These are phyloP conservation scores for Penicillium sp. DNA, from an alignment of 2,329 filamentous ascomycete species.

Conservation along the genomic window DNA sequence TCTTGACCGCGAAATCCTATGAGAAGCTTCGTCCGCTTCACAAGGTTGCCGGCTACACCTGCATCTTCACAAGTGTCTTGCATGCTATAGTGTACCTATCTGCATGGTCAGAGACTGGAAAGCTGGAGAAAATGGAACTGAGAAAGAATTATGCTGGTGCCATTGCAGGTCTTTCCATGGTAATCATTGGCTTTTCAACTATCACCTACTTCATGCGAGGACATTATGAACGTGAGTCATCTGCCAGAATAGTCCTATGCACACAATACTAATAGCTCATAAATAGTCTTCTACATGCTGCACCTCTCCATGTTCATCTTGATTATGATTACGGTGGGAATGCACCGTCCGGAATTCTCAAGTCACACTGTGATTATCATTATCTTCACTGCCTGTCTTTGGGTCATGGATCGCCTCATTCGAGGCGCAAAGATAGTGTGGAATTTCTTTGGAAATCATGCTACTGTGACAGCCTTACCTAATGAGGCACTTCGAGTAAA, in stretches of 20 bases:
- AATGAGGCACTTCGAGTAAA: conserved; percentile 57
- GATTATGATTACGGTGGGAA: conserved; percentile 9
- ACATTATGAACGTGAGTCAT: conserved; percentile 29
- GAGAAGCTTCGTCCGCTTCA: conserved; percentile 20
- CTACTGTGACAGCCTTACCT: conserved; percentile 54
- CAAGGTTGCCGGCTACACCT: conserved; percentile 18
- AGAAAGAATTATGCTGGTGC: conserved; percentile 50
- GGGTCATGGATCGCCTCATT: conserved; percentile 54
- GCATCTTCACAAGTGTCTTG: conserved; percentile 24
- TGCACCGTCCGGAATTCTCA: conserved; percentile 52
- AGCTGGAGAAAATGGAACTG: conserved; percentile 21
- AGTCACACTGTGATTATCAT: conserved; percentile 46
- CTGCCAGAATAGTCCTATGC: background rate
- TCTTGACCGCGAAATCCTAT: conserved; percentile 14
- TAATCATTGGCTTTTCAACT: conserved; percentile 42
- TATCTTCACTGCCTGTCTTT: conserved; percentile 48
- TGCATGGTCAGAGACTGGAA: conserved; percentile 43
- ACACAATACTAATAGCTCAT: background rate
- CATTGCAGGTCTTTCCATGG: conserved; percentile 52
- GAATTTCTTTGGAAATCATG: conserved; percentile 49
- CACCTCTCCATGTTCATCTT: conserved; percentile 12
- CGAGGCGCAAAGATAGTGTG: conserved; percentile 49
- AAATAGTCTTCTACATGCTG: conserved; percentile 14
- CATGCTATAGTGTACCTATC: conserved; percentile 34
- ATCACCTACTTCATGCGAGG: conserved; percentile 7